Base-by-base conservation (phyloP, 176 grass and related monocot species). In the Bolboschoenus planiculmis region DNA sequence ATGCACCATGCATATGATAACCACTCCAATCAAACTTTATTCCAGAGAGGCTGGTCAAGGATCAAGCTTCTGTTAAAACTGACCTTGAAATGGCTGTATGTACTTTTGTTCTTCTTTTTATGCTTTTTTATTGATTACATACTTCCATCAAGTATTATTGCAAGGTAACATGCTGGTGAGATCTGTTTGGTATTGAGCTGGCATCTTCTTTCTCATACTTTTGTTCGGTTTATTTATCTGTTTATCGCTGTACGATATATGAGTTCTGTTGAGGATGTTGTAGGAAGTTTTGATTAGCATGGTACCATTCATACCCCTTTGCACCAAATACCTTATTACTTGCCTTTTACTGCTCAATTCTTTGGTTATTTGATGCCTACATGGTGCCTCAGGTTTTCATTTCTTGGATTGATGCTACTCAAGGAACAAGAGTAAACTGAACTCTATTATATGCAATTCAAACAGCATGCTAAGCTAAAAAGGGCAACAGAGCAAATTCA, bases 81-180 rank as follows among this genome's bases (percentile, higher is more conserved):
- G 92, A 97, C 85, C 89, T 93, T 81, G 95, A 94, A 90, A 88
- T 94, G 88, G 75, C 87, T 85, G 95, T 97, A 94, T 31, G 86
- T 86, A 84, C 73, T 70, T 85, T 67, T 86, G 42, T 68, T 84
- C 0, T 29, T 75, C 26, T 30, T 31, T 4, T 48, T 50, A 75
- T 75, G 40, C 10, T 51, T 51, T 75, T 30, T 7, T 43, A 30
- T 50, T 75, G 24, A 46, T 29, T 75, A 50, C 4, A 74, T 74
- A 74, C 37, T 24, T 75, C 43, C 43, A 75, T 75, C 1, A 48
- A 75, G 42, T 21, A 47, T 40, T 74, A 7, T 48, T 74, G 42
- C 42, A 74, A 47, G 70, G 40, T 48, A 30, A 40, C 7, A 23
- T 74, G 7, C 43, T 48, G 70, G 70, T 74, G 20, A 48, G 9